phyloP scores from a whole-genome alignment of 306 rosid genomes.

The Prunus kanzakura region DNA sequence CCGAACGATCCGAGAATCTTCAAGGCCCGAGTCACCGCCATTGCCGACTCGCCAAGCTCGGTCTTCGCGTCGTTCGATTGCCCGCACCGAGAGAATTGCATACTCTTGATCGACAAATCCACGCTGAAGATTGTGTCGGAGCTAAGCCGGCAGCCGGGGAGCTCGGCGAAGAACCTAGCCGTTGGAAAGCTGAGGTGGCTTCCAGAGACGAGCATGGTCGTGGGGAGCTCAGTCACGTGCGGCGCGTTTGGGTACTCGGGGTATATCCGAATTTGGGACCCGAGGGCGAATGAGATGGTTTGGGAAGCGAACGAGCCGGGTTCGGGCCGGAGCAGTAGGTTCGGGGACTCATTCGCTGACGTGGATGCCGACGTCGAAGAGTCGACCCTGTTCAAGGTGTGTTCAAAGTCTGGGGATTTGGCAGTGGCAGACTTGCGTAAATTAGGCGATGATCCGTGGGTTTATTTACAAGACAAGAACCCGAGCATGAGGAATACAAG shows the following conservation, averaged over 20 bases:
- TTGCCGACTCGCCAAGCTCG: constrained; percentile 40
- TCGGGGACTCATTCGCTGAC: constrained; percentile 74
- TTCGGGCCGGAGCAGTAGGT: constrained; percentile 73
- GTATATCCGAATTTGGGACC: constrained; percentile 76
- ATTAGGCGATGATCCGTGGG: constrained; percentile 80
- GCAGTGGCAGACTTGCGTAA: constrained; percentile 81
- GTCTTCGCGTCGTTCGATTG: constrained; percentile 72
- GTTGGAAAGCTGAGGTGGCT: constrained; percentile 64
- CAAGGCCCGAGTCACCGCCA: constrained; percentile 74
- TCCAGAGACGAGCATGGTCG: constrained; percentile 48
- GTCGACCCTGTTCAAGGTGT: constrained; percentile 59
- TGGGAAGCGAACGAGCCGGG: constrained; percentile 93
- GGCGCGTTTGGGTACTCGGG: constrained; percentile 87
- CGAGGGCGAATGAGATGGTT: constrained; percentile 57
- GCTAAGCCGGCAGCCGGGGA: constrained; percentile 63
- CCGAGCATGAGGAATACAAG: constrained; percentile 48
- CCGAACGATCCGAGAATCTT: constrained; percentile 69
- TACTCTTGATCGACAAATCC: constrained; percentile 62
- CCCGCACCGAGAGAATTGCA: constrained; percentile 61
- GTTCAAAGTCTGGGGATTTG: constrained; percentile 81
- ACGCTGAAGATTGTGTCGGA: constrained; percentile 51
- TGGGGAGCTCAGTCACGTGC: constrained; percentile 50
- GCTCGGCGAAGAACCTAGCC: constrained; percentile 59
- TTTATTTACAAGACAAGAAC: constrained; percentile 74
- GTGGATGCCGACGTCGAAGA: constrained; percentile 62